Conservation (phyloP, 2,329 filamentous ascomycete species). For the Cryphonectria japonica region DNA sequence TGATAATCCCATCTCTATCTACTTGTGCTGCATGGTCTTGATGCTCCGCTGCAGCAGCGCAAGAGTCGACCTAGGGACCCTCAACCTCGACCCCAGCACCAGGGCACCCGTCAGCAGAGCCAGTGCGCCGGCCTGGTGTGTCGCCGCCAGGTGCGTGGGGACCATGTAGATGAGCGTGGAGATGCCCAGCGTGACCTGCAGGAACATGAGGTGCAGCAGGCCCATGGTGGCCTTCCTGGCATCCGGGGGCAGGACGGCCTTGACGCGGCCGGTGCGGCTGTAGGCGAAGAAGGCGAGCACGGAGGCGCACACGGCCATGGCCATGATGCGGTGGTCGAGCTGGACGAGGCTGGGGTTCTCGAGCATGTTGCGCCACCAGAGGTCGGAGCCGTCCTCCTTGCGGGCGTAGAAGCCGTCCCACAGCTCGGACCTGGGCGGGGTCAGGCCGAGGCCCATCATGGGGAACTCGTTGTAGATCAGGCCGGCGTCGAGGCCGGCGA, state of each 20-base stretch:
- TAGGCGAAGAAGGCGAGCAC: slow-evolving; percentile 83
- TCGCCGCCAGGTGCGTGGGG: slow-evolving; percentile 82
- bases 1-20: not conserved
- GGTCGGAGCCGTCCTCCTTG: slow-evolving; percentile 74
- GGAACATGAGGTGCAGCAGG: slow-evolving; percentile 77
- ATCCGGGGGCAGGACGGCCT: slow-evolving; percentile 61
- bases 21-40: slow-evolving; percentile 29
- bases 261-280: slow-evolving; percentile 66
- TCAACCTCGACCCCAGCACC: slow-evolving; percentile 77
- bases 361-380: slow-evolving; percentile 97
- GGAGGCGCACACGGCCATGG: slow-evolving; percentile 83
- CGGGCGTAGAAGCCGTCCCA: slow-evolving; percentile 86
- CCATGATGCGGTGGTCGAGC: slow-evolving; percentile 91
- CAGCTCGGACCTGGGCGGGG: slow-evolving; percentile 81
- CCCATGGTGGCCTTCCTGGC: slow-evolving; percentile 74
- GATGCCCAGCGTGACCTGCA: slow-evolving; percentile 88
- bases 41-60: slow-evolving; percentile 60
- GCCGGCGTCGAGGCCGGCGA: slow-evolving; percentile 93
- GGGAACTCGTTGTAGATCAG: slow-evolving; percentile 99
- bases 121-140: slow-evolving; percentile 89
- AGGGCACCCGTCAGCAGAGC: slow-evolving; percentile 82
- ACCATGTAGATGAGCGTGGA: slow-evolving; percentile 92
- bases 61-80: slow-evolving; percentile 69
- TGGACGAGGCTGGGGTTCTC: slow-evolving; percentile 97
- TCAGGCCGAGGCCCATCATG: slow-evolving; percentile 83